phyloP scores from a whole-genome alignment of 225 moss, liverwort and hornwort species.

The Pseudisothecium myosuroides region DNA sequence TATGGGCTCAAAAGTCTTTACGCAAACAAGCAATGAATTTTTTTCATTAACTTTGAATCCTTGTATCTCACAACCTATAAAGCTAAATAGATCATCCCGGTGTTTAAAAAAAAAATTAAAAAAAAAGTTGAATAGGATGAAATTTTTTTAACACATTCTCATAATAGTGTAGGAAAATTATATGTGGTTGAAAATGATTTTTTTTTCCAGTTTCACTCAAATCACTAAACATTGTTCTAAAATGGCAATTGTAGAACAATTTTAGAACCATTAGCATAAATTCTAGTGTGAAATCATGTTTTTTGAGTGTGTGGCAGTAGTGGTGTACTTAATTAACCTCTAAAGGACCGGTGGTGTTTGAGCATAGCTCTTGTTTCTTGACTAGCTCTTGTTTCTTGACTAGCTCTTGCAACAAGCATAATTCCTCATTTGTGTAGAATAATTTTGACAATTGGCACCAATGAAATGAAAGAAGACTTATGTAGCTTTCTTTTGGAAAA shows the following conservation, averaged over 20 bases:
- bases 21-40: not conserved
- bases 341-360: too few relatives aligned
- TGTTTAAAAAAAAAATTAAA: too few relatives aligned
- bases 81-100: too few relatives aligned
- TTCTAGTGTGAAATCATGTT: not conserved
- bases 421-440: too few relatives aligned
- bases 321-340: too few relatives aligned
- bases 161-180: not conserved
- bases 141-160: not conserved
- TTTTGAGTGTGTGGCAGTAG: accelerated
- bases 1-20: accelerated
- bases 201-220: not conserved
- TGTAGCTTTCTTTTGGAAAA: too few relatives aligned
- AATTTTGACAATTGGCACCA: too few relatives aligned
- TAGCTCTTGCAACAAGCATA: too few relatives aligned
- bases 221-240: not conserved
- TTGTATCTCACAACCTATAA: not conserved
- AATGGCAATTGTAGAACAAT: not conserved
- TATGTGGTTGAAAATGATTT: not conserved
- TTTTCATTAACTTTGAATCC: not conserved
- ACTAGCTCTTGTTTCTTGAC: too few relatives aligned
- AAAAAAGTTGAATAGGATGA: too few relatives aligned
- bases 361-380: too few relatives aligned
- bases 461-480: too few relatives aligned
- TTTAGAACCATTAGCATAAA: not conserved